These are phyloP conservation scores for Flaveria trinervia DNA, from an alignment of 129 eudicot genomes.

Conservation along the genomic window DNA sequence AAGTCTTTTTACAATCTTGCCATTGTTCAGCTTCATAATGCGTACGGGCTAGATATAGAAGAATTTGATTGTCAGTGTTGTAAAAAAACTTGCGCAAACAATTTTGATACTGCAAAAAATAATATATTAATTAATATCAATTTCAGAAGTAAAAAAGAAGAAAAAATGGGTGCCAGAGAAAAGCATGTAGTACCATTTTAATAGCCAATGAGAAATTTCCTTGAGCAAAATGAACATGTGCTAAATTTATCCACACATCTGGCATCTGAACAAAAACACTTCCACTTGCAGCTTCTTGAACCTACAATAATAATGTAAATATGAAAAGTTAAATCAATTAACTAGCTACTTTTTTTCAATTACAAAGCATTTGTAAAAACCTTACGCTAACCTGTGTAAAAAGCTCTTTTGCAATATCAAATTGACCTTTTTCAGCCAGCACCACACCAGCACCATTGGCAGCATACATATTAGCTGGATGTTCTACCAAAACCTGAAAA, in stretches of 20 bases:
- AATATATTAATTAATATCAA: constrained; percentile 3
- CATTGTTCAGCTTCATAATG: constrained; percentile 98
- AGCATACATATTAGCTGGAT: constrained; percentile 82
- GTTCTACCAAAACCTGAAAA: constrained; percentile 72
- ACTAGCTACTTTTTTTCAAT: neutral
- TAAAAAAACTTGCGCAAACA: constrained; percentile 83
- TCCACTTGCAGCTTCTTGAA: constrained; percentile 99
- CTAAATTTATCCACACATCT: constrained; percentile 95
- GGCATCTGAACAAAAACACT: constrained; percentile 87
- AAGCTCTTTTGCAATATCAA: constrained; percentile 88
- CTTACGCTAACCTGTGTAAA: constrained; percentile 72
- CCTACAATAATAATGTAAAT: constrained; percentile 41
- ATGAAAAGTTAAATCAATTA: neutral
- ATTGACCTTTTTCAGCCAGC: constrained; percentile 94
- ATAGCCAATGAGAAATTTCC: constrained; percentile 86
- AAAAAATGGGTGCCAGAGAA: neutral
- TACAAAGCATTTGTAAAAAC: neutral
- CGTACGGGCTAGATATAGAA: constrained; percentile 87
- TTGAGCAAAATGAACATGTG: constrained; percentile 98
- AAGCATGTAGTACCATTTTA: constrained; percentile 61
- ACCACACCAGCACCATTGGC: constrained; percentile 98
- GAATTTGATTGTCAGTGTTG: constrained; percentile 88
- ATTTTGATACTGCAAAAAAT: constrained; percentile 83
- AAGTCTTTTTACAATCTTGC: constrained; percentile 89
- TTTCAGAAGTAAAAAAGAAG: constrained; percentile 1